phyloP scores from a whole-genome alignment of 495 filamentous ascomycete genomes.

The Bryoglossum gracile region DNA sequence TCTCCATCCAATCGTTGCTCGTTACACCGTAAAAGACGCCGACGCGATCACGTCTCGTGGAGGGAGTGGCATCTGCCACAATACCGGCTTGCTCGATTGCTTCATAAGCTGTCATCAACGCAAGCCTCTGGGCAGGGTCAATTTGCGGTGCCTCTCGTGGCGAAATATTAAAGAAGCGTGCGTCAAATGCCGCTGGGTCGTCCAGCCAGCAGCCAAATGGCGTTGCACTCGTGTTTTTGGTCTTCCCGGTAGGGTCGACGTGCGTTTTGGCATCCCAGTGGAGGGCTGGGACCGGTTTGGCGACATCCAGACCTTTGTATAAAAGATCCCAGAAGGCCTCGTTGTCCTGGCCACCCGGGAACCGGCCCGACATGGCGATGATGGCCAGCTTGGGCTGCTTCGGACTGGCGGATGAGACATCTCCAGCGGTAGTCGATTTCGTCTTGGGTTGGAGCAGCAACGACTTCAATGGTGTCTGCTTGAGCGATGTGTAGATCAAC shows the following conservation, averaged over 20 bases:
- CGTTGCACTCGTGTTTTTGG: conserved; percentile 73
- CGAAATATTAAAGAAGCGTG: conserved; percentile 92
- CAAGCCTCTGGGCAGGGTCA: conserved; percentile 83
- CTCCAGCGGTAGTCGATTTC: background rate
- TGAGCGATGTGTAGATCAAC: background rate
- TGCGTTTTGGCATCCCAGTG: conserved; percentile 77
- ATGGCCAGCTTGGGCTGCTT: conserved; percentile 46
- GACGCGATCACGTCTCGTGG: conserved; percentile 75
- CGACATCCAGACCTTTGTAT: conserved; percentile 55
- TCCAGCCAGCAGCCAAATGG: conserved; percentile 87
- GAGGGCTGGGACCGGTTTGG: conserved; percentile 56
- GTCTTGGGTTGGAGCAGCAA: background rate
- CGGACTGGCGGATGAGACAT: background rate
- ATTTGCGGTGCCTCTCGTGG: conserved; percentile 82
- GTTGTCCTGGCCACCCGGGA: conserved; percentile 59
- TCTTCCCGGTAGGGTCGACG: conserved; percentile 67
- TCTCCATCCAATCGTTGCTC: conserved; percentile 83
- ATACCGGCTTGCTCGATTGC: conserved; percentile 88
- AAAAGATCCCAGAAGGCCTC: conserved; percentile 60
- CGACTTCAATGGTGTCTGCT: background rate
- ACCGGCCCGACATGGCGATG: conserved; percentile 70
- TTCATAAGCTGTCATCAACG: conserved; percentile 81
- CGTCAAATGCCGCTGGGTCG: conserved; percentile 77
- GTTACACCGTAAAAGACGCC: conserved; percentile 91
- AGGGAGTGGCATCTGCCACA: conserved; percentile 76